A percentile compares a stretch with the other conserved stretches of the same genome.
Conservation (phyloP, 2,329 filamentous ascomycete species). For the Monilinia fructigena region DNA sequence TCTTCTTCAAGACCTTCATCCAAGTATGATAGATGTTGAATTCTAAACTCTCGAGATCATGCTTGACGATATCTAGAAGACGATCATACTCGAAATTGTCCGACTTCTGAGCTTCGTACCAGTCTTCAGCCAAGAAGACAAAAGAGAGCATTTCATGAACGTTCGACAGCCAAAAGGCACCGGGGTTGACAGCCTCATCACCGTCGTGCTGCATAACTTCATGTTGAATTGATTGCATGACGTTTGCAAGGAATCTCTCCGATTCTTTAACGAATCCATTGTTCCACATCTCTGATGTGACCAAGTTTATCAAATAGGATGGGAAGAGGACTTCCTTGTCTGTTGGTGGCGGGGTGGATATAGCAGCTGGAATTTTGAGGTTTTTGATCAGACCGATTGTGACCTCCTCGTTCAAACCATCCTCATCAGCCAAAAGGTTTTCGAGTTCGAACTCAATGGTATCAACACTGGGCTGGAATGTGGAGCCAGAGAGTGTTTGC, state of each 20-base stretch:
- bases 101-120: conserved; percentile 99
- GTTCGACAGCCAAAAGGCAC: conserved; percentile 98
- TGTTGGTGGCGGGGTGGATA: conserved; percentile 81
- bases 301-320: conserved; percentile 96
- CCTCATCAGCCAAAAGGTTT: conserved; percentile 89
- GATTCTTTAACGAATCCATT: conserved; percentile 99
- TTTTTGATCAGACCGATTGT: conserved; percentile 95
- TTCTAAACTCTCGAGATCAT: conserved; percentile 95
- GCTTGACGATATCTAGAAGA: conserved; percentile 96
- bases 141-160: conserved; percentile 99
- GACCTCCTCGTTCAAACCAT: conserved; percentile 94
- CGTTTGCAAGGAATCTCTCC: conserved; percentile 95
- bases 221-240: conserved; percentile 99
- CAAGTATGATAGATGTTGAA: conserved; percentile 99
- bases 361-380: conserved; percentile 90
- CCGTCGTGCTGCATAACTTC: conserved; percentile 99
- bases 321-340: conserved; percentile 99
- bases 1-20: conserved; percentile 99
- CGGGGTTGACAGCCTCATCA: conserved; percentile 94
- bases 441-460: conserved; percentile 95
- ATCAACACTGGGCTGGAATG: conserved; percentile 78
- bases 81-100: conserved; percentile 99
- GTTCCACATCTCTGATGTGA: conserved; percentile 99
- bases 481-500: conserved; percentile 70
- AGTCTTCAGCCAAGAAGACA: conserved; percentile 97